phyloP scores from a whole-genome alignment of 2,329 filamentous ascomycete species.

The Claviceps spartinae region DNA sequence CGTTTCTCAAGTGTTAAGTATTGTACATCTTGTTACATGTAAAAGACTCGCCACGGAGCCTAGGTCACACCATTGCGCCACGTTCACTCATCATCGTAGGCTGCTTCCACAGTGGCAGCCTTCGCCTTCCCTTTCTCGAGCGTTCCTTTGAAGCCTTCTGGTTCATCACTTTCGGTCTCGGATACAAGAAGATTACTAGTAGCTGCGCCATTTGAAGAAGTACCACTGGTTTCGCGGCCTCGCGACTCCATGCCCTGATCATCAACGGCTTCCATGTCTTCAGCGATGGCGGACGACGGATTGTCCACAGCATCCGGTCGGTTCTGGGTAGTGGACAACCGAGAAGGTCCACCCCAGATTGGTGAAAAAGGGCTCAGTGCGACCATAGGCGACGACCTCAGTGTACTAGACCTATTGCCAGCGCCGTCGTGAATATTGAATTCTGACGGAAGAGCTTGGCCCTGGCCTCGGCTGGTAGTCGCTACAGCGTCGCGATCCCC shows the following conservation, averaged over 20 bases:
- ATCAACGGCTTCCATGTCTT: not conserved
- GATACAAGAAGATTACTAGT: not conserved
- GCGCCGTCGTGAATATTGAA: not conserved
- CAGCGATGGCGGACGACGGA: slow-evolving; percentile 3
- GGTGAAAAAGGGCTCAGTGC: slow-evolving; percentile 35
- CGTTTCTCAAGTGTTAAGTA: no score
- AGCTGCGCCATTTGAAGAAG: not conserved
- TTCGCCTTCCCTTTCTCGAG: slow-evolving; percentile 28
- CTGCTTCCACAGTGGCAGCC: slow-evolving; percentile 34
- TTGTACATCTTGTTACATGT: no score
- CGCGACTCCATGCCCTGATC: not conserved
- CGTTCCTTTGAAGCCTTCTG: not conserved
- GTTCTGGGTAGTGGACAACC: slow-evolving; percentile 28
- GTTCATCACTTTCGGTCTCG: not conserved
- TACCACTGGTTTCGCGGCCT: not conserved
- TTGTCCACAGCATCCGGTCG: slow-evolving; percentile 13
- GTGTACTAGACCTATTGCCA: not conserved
- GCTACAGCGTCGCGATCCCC: not conserved
- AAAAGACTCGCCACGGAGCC: not conserved
- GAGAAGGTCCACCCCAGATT: slow-evolving; percentile 37
- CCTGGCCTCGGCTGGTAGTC: not conserved
- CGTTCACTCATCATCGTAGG: slow-evolving; percentile 20
- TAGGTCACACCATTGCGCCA: not conserved
- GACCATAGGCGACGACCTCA: slow-evolving; percentile 23
- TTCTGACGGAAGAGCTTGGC: not conserved